Conservation (phyloP, 192 early-diverging fungal species). For the Phlyctochytrium bullatum region DNA sequence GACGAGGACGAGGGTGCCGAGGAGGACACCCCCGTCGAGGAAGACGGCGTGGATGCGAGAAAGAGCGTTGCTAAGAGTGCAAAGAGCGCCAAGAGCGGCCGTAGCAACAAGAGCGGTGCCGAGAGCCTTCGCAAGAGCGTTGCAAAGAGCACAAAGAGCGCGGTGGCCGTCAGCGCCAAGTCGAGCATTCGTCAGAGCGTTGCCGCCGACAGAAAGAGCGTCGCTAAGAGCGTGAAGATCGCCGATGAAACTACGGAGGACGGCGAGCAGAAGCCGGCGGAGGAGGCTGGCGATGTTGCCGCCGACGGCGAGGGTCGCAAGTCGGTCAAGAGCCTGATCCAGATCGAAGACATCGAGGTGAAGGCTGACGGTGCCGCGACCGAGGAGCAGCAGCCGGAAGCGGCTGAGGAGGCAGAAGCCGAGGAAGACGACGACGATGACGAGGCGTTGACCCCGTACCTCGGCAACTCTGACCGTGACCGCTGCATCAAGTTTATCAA, state of each 20-base stretch:
- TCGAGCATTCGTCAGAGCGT: neutral
- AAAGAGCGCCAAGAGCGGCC: neutral
- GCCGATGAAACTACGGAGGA: too few species aligned
- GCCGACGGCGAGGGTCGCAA: neutral
- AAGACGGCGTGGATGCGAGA: neutral
- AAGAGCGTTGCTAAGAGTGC: neutral
- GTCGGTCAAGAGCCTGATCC: neutral
- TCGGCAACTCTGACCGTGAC: neutral
- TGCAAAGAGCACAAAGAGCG: neutral
- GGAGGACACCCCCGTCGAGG: neutral
- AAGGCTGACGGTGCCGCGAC: neutral
- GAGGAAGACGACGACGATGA: neutral
- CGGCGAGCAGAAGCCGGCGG: neutral
- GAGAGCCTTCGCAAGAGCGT: too few species aligned
- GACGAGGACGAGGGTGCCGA: neutral
- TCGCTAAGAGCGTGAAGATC: neutral
- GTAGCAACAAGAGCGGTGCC: neutral
- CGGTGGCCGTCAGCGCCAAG: neutral
- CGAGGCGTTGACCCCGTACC: neutral
- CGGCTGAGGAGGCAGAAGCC: neutral
- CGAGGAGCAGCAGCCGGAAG: neutral
- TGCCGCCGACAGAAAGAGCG: neutral
- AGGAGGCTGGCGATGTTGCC: neutral
- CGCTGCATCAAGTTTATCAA: conserved; percentile 16
- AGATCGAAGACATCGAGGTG: neutral